A percentile compares a stretch with the other conserved stretches of the same genome.
phyloP scores from a whole-genome alignment of 1,284 basidiomycete genomes.

The Moesziomyces sp. region DNA sequence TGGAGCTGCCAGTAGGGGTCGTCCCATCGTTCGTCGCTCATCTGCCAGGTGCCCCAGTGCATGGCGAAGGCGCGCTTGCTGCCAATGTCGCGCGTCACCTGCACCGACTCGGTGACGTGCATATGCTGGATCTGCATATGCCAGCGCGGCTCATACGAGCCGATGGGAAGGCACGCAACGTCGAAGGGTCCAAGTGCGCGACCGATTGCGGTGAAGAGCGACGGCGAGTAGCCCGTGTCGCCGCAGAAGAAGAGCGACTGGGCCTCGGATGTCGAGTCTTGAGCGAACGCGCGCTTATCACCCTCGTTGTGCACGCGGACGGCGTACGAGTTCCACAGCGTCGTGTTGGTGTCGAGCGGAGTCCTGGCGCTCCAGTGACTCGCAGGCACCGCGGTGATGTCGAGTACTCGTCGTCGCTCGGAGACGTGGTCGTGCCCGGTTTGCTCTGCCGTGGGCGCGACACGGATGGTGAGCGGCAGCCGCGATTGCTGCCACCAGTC shows the following conservation, averaged over 20 bases:
- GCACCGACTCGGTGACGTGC: slow-evolving; percentile 51
- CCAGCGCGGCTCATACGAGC: slow-evolving; percentile 65
- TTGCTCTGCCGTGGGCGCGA: slow-evolving; percentile 9
- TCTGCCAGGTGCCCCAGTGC: slow-evolving; percentile 71
- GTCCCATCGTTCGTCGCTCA: slow-evolving; percentile 67
- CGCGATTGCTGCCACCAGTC: slow-evolving; percentile 64
- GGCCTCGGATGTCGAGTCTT: slow-evolving; percentile 6
- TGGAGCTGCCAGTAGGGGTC: slow-evolving; percentile 50
- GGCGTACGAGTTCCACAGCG: slow-evolving; percentile 68
- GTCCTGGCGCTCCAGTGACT: slow-evolving; percentile 71
- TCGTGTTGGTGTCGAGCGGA: slow-evolving; percentile 70
- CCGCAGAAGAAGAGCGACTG: slow-evolving; percentile 69
- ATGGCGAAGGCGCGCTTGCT: slow-evolving; percentile 65
- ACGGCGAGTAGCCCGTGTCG: slow-evolving; percentile 68
- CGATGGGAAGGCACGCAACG: slow-evolving; percentile 70
- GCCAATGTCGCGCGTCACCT: slow-evolving; percentile 55
- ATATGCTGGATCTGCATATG: slow-evolving; percentile 61
- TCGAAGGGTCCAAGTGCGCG: slow-evolving; percentile 69
- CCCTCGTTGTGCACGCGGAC: slow-evolving; percentile 32
- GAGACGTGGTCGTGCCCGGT: not conserved
- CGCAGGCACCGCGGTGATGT: slow-evolving; percentile 51
- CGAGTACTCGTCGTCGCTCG: slow-evolving; percentile 19
- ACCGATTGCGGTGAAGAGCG: slow-evolving; percentile 69
- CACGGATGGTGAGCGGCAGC: slow-evolving; percentile 18
- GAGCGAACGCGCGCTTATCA: slow-evolving; percentile 2